phyloP scores from a whole-genome alignment of 257 asterid genomes.

The Eustoma russellianum region DNA sequence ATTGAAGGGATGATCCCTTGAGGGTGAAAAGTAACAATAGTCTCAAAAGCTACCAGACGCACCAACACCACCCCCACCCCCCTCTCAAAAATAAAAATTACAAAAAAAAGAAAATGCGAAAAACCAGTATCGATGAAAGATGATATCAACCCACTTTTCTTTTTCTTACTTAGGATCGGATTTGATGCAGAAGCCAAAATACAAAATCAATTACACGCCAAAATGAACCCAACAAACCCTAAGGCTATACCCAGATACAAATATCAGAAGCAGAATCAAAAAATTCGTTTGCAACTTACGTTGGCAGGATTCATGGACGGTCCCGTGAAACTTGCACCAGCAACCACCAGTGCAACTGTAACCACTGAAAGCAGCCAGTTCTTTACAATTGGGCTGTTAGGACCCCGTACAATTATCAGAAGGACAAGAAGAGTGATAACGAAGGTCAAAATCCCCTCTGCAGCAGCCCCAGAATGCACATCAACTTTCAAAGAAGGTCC shows the following conservation, averaged over 20 bases:
- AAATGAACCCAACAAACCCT: too few species aligned
- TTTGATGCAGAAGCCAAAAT: too few species aligned
- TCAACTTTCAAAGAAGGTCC: constrained; percentile 78
- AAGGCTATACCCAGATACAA: background rate
- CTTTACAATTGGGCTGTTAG: constrained; percentile 41
- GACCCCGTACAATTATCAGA: constrained; percentile 52
- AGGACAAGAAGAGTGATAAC: constrained; percentile 55
- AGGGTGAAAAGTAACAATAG: too few species aligned
- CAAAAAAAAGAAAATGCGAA: too few species aligned
- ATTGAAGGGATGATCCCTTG: too few species aligned
- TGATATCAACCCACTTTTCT: too few species aligned
- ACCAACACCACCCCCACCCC: too few species aligned
- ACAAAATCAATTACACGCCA: too few species aligned
- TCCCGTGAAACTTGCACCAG: constrained; percentile 66
- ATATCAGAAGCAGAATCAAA: background rate
- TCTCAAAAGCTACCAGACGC: too few species aligned
- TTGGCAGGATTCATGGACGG: constrained; percentile 97
- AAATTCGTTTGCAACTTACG: constrained; percentile 26
- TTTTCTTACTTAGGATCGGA: too few species aligned
- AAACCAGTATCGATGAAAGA: too few species aligned
- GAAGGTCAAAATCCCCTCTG: constrained; percentile 75
- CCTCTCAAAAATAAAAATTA: too few species aligned
- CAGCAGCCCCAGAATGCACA: constrained; percentile 71
- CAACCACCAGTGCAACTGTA: constrained; percentile 48
- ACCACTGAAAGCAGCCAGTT: constrained; percentile 56